Evolutionary conservation across 2,329 filamentous ascomycete genomes (phyloP), one percentile per base, ranked within the genome.

Genomic region (Sarocladiaceae sp.): DNA sequence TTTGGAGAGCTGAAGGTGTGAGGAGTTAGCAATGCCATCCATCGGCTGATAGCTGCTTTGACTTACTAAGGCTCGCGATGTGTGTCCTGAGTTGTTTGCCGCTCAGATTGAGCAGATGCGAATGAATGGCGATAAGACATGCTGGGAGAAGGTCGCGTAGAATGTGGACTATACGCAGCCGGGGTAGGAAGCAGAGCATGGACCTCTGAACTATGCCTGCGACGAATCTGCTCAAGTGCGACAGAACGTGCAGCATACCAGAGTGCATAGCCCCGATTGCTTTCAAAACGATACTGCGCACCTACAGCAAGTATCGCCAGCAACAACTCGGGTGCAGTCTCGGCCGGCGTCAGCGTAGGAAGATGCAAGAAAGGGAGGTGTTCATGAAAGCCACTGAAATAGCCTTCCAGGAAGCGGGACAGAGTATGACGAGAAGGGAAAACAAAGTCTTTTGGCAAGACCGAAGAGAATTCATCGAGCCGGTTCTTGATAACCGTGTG

Each of bases 351-450:
- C 44, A 89, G 72, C 0, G 85, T 88, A 0, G 86, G 82, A 4
- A 88, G 69, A 62, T 90, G 86, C 25, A 90, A 70, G 55, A 89
- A 76, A 0, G 77, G 77, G 1, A 80, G 61, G 54, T 79, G 74
- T 50, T 79, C 76, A 52, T 80, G 76, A 53, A 89, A 88, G 0
- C 85, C 84, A 53, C 77, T 80, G 51, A 88, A 79, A 59, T 88
- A 90, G 1, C 84, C 85, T 54, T 87, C 84, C 28, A 89, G 67
- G 56, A 88, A 89, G 29, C 86, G 71, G 2, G 82, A 84, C 25
- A 89, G 64, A 0, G 86, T 87, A 57, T 88, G 78, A 3, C 86
- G 78, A 4, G 85, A 88, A 1, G 86, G 86, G 48, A 89, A 79
- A 3, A 82, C 76, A 57, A 89, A 89, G 58, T 83, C 81, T 50